Conservation (phyloP, 1,139 yeast genomes). For the Protomyces inundatus region DNA sequence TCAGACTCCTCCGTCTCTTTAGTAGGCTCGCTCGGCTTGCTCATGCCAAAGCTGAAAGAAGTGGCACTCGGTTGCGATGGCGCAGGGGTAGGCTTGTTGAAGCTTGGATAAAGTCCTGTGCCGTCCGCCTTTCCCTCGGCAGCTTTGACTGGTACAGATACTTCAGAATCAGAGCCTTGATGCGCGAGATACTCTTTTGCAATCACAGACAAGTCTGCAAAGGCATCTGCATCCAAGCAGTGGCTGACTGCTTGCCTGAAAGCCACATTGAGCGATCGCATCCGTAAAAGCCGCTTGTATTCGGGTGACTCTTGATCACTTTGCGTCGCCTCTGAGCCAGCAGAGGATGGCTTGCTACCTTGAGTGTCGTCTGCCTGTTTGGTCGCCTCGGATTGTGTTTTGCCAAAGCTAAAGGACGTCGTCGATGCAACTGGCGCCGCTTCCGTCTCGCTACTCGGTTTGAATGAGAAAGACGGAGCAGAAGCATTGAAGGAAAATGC, state of each 20-base stretch:
- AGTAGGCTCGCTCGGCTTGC: too few relatives aligned
- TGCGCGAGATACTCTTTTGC: slow-evolving; percentile 8
- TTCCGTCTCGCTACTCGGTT: background rate
- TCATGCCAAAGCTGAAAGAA: slow-evolving; percentile 9
- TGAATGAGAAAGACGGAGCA: background rate
- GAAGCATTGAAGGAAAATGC: slow-evolving; percentile 12
- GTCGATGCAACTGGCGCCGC: background rate
- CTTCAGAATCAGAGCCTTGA: background rate
- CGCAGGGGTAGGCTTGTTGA: background rate
- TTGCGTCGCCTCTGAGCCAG: too few relatives aligned
- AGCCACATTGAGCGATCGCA: slow-evolving; percentile 32
- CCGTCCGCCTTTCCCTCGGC: background rate
- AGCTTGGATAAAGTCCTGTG: slow-evolving; percentile 6
- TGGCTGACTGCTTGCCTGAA: slow-evolving; percentile 3
- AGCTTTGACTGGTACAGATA: background rate
- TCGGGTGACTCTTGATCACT: background rate
- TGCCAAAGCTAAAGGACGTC: background rate
- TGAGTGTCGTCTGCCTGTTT: background rate
- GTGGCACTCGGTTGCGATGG: background rate
- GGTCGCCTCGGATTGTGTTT: background rate
- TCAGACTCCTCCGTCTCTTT: too few relatives aligned
- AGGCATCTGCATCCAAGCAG: slow-evolving; percentile 3
- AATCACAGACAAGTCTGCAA: slow-evolving; percentile 10
- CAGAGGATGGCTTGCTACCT: background rate
- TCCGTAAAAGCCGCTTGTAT: slow-evolving; percentile 7